A percentile compares a stretch with the other conserved stretches of the same genome.
phyloP scores from a whole-genome alignment of 805 yeast genomes.

The Wickerhamomyces alni region DNA sequence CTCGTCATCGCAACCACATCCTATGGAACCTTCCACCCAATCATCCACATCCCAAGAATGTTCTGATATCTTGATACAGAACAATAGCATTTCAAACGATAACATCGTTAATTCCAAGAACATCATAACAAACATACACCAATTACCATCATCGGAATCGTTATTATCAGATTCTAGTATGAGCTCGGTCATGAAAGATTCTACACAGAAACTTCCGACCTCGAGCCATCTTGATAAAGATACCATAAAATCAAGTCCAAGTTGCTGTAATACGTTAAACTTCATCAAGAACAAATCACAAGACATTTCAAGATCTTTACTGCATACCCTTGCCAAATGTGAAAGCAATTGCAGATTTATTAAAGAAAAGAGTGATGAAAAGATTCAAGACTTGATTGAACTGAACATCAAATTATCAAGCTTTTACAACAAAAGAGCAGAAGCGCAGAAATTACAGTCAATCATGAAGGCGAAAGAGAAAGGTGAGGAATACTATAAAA shows the following conservation, averaged over 20 bases:
- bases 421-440: slow-evolving; percentile 12
- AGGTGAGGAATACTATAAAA: slow-evolving; percentile 20
- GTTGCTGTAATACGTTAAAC: background rate
- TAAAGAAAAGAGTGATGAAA: slow-evolving; percentile 8
- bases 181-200: background rate
- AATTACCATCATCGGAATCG: background rate
- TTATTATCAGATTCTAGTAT: background rate
- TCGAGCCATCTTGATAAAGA: too few species aligned
- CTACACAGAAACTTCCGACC: too few species aligned
- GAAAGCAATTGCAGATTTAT: slow-evolving; percentile 10
- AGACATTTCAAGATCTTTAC: slow-evolving; percentile 14
- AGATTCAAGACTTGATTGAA: slow-evolving; percentile 12
- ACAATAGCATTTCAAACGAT: slow-evolving; percentile 1
- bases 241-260: too few species aligned
- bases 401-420: slow-evolving; percentile 13
- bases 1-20: slow-evolving; percentile 1
- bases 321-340: slow-evolving; percentile 17
- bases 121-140: background rate
- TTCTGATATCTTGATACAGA: slow-evolving; percentile 1
- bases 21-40: slow-evolving; percentile 5
- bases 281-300: slow-evolving; percentile 2
- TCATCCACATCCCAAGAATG: slow-evolving; percentile 1
- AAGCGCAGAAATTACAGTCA: slow-evolving; percentile 1
- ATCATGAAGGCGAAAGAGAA: slow-evolving; percentile 6
- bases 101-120: background rate